A percentile compares a stretch with the other conserved stretches of the same genome.
Evolutionary conservation across 2,329 filamentous ascomycete species (phyloP).

Genomic region (Fusarium abutilonis): DNA sequence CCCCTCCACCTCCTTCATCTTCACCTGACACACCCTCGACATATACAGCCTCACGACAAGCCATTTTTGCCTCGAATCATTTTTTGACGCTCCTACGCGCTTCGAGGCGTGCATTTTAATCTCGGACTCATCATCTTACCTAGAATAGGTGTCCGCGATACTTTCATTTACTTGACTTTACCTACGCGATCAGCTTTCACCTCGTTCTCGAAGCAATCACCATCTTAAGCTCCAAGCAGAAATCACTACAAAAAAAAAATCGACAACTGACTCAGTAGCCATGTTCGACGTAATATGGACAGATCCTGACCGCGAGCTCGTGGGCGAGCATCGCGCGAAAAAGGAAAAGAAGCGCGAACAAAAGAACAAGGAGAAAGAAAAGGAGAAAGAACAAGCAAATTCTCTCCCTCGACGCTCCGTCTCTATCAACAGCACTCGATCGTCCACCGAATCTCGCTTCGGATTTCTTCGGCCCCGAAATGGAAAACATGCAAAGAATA

Average conservation of each 20-base stretch:
- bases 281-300: slow-evolving; percentile 72
- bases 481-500: slow-evolving; percentile 35
- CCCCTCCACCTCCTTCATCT: background rate
- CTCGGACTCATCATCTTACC: background rate
- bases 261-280: slow-evolving; percentile 9
- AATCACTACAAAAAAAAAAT: background rate
- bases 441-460: slow-evolving; percentile 53
- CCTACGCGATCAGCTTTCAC: background rate
- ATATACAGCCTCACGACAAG: slow-evolving; percentile 3
- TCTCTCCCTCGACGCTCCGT: slow-evolving; percentile 49
- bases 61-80: slow-evolving; percentile 1
- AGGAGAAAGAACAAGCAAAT: slow-evolving; percentile 21
- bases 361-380: slow-evolving; percentile 40
- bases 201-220: background rate
- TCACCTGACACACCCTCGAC: background rate
- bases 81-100: background rate
- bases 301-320: slow-evolving; percentile 62
- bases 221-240: no score
- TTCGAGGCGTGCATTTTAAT: background rate
- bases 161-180: background rate
- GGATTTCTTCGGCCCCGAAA: slow-evolving; percentile 57
- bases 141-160: slow-evolving; percentile 1
- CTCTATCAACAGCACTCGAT: slow-evolving; percentile 58
- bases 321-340: slow-evolving; percentile 62
- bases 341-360: slow-evolving; percentile 55